phyloP scores from a whole-genome alignment of 1,284 basidiomycete species.

The Fomitopsis palustris region DNA sequence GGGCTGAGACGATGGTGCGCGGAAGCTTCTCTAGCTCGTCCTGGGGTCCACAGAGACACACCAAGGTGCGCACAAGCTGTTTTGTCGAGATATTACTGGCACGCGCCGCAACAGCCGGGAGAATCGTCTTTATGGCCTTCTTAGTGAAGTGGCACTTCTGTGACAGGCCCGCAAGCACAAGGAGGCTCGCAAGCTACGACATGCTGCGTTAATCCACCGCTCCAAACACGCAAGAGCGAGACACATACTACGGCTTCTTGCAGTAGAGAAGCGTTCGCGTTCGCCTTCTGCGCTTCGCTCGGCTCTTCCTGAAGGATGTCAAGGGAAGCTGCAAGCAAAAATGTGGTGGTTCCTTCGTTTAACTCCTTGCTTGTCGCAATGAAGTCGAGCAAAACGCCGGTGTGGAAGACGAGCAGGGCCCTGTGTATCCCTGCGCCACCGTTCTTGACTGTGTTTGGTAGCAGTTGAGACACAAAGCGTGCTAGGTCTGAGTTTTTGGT shows the following conservation, averaged over 20 bases:
- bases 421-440: slow-evolving; percentile 54
- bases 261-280: slow-evolving; percentile 20
- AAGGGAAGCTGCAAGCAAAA: slow-evolving; percentile 58
- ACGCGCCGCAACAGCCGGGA: slow-evolving; percentile 51
- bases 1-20: slow-evolving; percentile 34
- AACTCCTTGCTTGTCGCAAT: slow-evolving; percentile 53
- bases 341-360: slow-evolving; percentile 62
- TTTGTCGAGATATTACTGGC: slow-evolving; percentile 43
- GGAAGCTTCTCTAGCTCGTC: slow-evolving; percentile 45
- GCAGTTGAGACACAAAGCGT: slow-evolving; percentile 62
- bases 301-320: slow-evolving; percentile 46
- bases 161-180: slow-evolving; percentile 65
- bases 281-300: slow-evolving; percentile 10
- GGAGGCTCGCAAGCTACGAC: slow-evolving; percentile 65
- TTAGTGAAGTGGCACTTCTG: slow-evolving; percentile 56
- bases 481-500: slow-evolving; percentile 64
- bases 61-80: slow-evolving; percentile 54
- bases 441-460: slow-evolving; percentile 56
- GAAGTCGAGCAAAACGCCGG: slow-evolving; percentile 79
- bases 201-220: not conserved
- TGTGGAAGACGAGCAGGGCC: slow-evolving; percentile 82
- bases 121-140: slow-evolving; percentile 53
- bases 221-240: not conserved
- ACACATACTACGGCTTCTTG: slow-evolving; percentile 57
- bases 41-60: slow-evolving; percentile 61